Evolutionary conservation across 495 filamentous ascomycete genomes (phyloP), one percentile per base, ranked within the genome.

Genomic region (Hypomontagnella monticulosa): DNA sequence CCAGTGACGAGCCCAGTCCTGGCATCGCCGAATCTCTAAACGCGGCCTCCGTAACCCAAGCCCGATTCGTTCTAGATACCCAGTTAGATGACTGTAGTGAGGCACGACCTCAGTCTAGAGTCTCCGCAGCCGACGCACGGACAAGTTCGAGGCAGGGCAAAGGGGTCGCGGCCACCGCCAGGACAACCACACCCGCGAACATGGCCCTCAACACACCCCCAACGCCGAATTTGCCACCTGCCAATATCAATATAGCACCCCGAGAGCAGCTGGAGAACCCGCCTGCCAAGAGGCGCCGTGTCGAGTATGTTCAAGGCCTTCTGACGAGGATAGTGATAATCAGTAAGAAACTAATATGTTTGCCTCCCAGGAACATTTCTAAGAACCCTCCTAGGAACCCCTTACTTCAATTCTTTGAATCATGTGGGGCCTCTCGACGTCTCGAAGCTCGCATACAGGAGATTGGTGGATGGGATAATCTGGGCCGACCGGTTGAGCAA

Each of bases 1-100:
- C 83, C 3, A 87, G 81, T 69, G 80, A 85, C 60, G 84, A 84
- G 48, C 77, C 77, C 15, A 84, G 79, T 61, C 80, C 80, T 30
- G 72, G 63, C 49, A 38, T 73, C 8, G 70, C 30, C 57, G 48
- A 78, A 72, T 32, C 75, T 70, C 19, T 73, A 71, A 46, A 32
- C 14, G 30, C 58, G 12, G 41, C 57, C 27, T 60, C 70, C 14
- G 55, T 72, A 1, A 74, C 70, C 15, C 52, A 69, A 18, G 70
- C 72, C 23, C 73, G 70, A 1, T 76, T 79, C 34, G 71, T 66
- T 30, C 54, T 62, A 11, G 59, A 72, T 30, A 50, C 30, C 16
- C 27, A 42, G 10, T 41, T 38, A 33, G 58, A 61, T 67, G 37
- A 49, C 30, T 11, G 10, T 9, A 42, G 16, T 16, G 32, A 32